These are phyloP conservation scores for Trichophyton schoenleinii DNA, from an alignment of 2,329 filamentous ascomycete genomes.

Conservation along the genomic window DNA sequence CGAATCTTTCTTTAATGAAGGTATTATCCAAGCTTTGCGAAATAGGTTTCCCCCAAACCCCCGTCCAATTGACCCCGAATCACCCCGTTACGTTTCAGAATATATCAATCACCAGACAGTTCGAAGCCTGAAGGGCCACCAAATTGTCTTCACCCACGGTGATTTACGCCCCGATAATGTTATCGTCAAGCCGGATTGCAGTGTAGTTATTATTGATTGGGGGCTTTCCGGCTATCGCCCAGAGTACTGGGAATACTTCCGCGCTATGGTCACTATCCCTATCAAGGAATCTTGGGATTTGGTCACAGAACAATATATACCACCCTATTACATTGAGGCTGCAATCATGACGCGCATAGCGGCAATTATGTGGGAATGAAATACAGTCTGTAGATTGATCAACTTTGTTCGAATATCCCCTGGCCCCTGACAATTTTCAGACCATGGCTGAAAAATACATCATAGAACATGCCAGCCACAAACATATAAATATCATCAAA, in stretches of 20 bases:
- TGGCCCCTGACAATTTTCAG: background rate
- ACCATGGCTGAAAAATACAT: background rate
- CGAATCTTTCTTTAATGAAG: conserved; percentile 6
- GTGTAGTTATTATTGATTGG: conserved; percentile 19
- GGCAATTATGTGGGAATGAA: conserved; percentile 1
- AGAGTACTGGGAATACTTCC: conserved; percentile 18
- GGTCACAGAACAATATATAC: conserved; percentile 16
- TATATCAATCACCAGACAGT: conserved; percentile 13
- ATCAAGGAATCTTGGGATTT: conserved; percentile 13
- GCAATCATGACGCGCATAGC: background rate
- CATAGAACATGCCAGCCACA: background rate
- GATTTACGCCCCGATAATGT: conserved; percentile 20
- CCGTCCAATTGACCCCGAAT: background rate
- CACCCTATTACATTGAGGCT: conserved; percentile 15
- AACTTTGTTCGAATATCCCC: too few relatives aligned
- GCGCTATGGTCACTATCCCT: conserved; percentile 8
- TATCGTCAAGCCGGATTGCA: conserved; percentile 15
- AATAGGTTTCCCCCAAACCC: conserved; percentile 1
- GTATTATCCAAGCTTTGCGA: conserved; percentile 6
- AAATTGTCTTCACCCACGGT: conserved; percentile 18
- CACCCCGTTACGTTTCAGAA: background rate
- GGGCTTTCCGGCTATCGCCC: conserved; percentile 19
- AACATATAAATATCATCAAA: background rate
- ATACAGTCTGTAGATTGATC: background rate
- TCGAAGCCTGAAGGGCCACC: conserved; percentile 12